These are phyloP conservation scores for Calonectria pauciramosa DNA, from an alignment of 2,329 filamentous ascomycete genomes.

Conservation along the genomic window DNA sequence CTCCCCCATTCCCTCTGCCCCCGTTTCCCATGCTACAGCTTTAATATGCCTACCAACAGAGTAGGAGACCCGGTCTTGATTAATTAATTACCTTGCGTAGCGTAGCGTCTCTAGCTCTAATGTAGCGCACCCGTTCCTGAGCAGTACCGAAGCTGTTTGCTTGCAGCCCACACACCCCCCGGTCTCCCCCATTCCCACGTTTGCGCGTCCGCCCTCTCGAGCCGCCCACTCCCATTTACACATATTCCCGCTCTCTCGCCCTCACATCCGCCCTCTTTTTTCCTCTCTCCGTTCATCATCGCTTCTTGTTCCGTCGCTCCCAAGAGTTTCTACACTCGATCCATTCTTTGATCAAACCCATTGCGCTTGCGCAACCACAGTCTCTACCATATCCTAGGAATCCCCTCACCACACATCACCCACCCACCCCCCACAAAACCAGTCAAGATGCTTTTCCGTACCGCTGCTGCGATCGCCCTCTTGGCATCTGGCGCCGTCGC, in stretches of 20 bases:
- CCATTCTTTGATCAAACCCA: slow-evolving; percentile 41
- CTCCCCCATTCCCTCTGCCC: neutral
- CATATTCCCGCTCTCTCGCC: slow-evolving; percentile 15
- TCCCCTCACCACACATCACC: slow-evolving; percentile 16
- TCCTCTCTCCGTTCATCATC: slow-evolving; percentile 23
- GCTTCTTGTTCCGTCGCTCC: slow-evolving; percentile 24
- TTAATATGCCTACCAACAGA: neutral
- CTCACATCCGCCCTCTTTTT: neutral
- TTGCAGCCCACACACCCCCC: neutral
- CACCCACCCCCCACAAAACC: slow-evolving; percentile 28
- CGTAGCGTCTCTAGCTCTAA: slow-evolving; percentile 1
- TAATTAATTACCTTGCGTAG: slow-evolving; percentile 14
- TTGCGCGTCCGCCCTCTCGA: slow-evolving; percentile 8
- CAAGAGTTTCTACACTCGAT: slow-evolving; percentile 45
- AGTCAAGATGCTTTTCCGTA: slow-evolving; percentile 54
- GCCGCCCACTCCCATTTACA: slow-evolving; percentile 26
- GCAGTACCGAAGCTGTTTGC: neutral
- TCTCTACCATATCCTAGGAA: neutral
- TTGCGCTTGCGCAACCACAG: slow-evolving; percentile 29
- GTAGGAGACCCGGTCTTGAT: slow-evolving; percentile 2
- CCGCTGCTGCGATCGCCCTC: slow-evolving; percentile 50
- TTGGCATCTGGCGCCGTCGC: slow-evolving; percentile 52
- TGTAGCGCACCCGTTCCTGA: slow-evolving; percentile 2
- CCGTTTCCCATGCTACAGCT: slow-evolving; percentile 3
- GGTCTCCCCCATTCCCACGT: slow-evolving; percentile 1